A percentile compares a stretch with the other conserved stretches of the same genome.
phyloP scores from a whole-genome alignment of 208 protist genomes.

The Vickermania ingenoplastis region DNA sequence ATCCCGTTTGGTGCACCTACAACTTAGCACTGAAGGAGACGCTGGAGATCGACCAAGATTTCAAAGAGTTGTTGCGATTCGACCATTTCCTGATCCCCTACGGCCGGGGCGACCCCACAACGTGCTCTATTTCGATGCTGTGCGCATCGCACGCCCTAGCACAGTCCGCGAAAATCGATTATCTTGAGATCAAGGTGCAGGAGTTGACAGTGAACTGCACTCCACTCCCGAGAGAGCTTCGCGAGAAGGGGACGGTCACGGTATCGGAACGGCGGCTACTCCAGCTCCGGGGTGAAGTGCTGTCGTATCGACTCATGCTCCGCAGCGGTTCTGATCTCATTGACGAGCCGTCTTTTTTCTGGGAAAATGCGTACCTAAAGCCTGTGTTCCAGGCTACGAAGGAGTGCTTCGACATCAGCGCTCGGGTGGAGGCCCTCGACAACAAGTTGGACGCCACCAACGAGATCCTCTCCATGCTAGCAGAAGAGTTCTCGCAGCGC shows the following conservation, averaged over 20 bases:
- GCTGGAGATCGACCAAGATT: constrained; percentile 54
- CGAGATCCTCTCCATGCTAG: constrained; percentile 69
- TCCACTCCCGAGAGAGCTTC: constrained; percentile 52
- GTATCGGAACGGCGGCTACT: constrained; percentile 57
- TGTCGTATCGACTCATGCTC: constrained; percentile 70
- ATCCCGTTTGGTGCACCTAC: constrained; percentile 79
- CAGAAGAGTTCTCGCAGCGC: constrained; percentile 68
- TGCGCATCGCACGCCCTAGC: constrained; percentile 62
- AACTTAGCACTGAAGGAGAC: constrained; percentile 38
- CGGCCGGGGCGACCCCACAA: constrained; percentile 41
- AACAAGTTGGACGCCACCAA: constrained; percentile 70
- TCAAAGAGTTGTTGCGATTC: constrained; percentile 44
- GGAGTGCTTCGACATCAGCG: constrained; percentile 55
- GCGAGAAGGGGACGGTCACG: constrained; percentile 43
- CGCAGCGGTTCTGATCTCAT: constrained; percentile 72
- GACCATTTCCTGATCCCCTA: constrained; percentile 74
- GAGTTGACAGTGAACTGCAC: constrained; percentile 55
- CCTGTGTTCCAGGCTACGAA: constrained; percentile 70
- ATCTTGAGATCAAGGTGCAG: constrained; percentile 66
- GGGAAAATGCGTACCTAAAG: constrained; percentile 74
- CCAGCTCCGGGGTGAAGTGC: constrained; percentile 58
- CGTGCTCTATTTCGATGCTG: constrained; percentile 54
- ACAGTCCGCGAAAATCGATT: constrained; percentile 78
- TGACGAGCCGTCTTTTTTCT: constrained; percentile 77
- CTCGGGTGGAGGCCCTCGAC: constrained; percentile 59